phyloP scores from a whole-genome alignment of 441 rosid species.

The Croton laevigatus region DNA sequence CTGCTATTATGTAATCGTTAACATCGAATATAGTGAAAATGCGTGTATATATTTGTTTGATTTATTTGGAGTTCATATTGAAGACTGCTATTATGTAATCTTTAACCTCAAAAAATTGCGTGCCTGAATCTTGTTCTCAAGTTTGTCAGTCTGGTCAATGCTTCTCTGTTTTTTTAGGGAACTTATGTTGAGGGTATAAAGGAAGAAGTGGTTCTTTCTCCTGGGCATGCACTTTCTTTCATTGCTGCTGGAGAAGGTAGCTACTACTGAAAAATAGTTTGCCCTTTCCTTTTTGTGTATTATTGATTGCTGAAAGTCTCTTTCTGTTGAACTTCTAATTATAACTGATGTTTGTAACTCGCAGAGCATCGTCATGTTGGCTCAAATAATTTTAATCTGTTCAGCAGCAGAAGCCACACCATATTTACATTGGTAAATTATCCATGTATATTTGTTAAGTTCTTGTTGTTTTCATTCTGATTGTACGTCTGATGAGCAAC shows the following conservation, averaged over 20 bases:
- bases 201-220: constrained; percentile 99
- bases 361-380: constrained; percentile 99
- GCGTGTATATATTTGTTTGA: not conserved
- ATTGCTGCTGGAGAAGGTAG: constrained; percentile 99
- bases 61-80: not conserved
- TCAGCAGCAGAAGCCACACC: constrained; percentile 99
- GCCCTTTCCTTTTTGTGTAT: constrained; percentile 6
- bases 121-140: not conserved
- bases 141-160: not conserved
- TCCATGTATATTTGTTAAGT: not conserved
- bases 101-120: not conserved
- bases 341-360: constrained; percentile 25
- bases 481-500: not conserved
- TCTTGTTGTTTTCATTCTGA: not conserved
- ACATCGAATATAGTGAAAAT: too few species aligned
- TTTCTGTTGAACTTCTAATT: constrained; percentile 17
- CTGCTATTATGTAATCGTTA: not conserved
- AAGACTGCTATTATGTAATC: not conserved
- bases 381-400: constrained; percentile 93
- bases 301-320: constrained; percentile 7
- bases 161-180: constrained; percentile 52
- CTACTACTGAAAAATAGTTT: not conserved
- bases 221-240: constrained; percentile 97
- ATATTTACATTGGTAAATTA: constrained; percentile 82
- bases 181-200: constrained; percentile 99